Evolutionary conservation across 352 stramenopile species (phyloP).

Genomic region (Phytophthora cryptogea): DNA sequence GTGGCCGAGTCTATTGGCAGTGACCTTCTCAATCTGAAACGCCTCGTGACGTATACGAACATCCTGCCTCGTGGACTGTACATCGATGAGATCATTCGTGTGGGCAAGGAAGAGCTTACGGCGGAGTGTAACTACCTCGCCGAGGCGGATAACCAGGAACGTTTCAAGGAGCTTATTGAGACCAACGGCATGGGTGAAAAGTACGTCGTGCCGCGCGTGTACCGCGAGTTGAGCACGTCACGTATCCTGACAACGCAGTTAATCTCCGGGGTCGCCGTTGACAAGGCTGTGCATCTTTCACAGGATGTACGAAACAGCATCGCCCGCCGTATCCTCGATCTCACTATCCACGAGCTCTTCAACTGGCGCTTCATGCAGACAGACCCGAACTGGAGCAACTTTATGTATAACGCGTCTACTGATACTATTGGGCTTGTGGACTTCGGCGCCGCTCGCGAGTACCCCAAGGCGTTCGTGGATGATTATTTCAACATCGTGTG

Average conservation of each 20-base stretch:
- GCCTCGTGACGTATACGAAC: conserved; percentile 95
- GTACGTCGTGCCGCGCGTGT: conserved; percentile 93
- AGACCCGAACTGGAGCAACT: conserved; percentile 99
- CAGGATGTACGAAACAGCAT: conserved; percentile 94
- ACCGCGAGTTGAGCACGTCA: conserved; percentile 91
- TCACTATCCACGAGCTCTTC: conserved; percentile 98
- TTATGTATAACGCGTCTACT: conserved; percentile 93
- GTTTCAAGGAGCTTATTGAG: conserved; percentile 89
- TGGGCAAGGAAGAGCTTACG: conserved; percentile 96
- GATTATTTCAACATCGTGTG: conserved; percentile 98
- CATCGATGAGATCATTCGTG: conserved; percentile 98
- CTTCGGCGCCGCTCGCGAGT: conserved; percentile 96
- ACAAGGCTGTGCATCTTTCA: conserved; percentile 90
- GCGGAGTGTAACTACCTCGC: conserved; percentile 96
- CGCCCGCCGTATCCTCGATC: conserved; percentile 90
- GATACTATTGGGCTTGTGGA: conserved; percentile 94
- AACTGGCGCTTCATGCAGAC: conserved; percentile 99
- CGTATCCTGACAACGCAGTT: conserved; percentile 95
- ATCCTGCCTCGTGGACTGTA: conserved; percentile 95
- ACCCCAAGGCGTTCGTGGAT: conserved; percentile 95
- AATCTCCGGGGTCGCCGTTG: conserved; percentile 95
- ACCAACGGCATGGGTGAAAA: conserved; percentile 51
- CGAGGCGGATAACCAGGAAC: conserved; percentile 94
- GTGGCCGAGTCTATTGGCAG: conserved; percentile 98
- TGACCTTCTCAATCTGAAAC: conserved; percentile 96